Evolutionary conservation across 768 basidiomycete genomes (phyloP).

Genomic region (Leccinellum albellum): DNA sequence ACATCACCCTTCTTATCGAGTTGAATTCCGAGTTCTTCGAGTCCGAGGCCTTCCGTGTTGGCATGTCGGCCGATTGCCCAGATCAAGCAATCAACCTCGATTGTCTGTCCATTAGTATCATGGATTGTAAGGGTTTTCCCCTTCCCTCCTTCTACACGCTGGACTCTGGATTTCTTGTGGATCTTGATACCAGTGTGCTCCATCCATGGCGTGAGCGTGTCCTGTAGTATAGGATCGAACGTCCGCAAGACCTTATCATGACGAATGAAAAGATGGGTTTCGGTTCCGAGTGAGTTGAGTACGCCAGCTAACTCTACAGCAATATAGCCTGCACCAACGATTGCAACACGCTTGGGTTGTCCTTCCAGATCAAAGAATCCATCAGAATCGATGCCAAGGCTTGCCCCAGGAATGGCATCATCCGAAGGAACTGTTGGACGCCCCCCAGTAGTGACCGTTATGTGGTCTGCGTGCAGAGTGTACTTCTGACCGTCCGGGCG

Average conservation of each 20-base stretch:
- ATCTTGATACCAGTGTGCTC: constrained; percentile 89
- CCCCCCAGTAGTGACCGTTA: constrained; percentile 86
- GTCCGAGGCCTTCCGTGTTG: constrained; percentile 72
- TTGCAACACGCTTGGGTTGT: constrained; percentile 89
- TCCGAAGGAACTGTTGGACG: constrained; percentile 77
- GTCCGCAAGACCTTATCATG: constrained; percentile 86
- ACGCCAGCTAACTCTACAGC: constrained; percentile 96
- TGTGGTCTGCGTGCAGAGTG: constrained; percentile 67
- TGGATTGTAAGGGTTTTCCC: constrained; percentile 73
- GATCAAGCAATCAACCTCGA: constrained; percentile 83
- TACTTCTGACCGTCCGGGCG: constrained; percentile 66
- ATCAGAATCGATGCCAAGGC: constrained; percentile 87
- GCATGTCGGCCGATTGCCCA: constrained; percentile 95
- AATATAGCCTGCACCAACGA: constrained; percentile 97
- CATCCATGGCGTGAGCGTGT: constrained; percentile 87
- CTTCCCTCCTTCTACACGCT: constrained; percentile 70
- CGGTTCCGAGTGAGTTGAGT: constrained; percentile 83
- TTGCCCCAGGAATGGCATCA: constrained; percentile 81
- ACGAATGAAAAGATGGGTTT: constrained; percentile 91
- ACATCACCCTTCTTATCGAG: constrained; percentile 78
- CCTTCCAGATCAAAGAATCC: constrained; percentile 92
- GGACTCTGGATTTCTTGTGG: constrained; percentile 73
- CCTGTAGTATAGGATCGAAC: constrained; percentile 85
- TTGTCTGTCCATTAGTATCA: constrained; percentile 66
- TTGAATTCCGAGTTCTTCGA: constrained; percentile 75